A percentile compares a stretch with the other conserved stretches of the same genome.
Evolutionary conservation across 176 grass and related monocot genomes (phyloP).

Genomic region (Neostapfia colusana): DNA sequence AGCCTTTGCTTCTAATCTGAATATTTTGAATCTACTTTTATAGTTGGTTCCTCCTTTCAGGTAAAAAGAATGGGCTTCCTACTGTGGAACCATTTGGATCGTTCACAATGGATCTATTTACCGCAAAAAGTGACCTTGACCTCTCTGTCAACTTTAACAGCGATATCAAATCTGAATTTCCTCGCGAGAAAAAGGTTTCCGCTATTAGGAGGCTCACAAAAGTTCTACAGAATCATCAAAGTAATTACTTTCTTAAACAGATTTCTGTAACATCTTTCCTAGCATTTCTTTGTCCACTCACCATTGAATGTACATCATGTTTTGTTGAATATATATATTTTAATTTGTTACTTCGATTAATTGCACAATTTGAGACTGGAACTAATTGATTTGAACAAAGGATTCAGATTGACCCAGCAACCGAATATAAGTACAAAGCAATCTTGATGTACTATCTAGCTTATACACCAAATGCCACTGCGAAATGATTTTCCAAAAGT

Average conservation of each 20-base stretch:
- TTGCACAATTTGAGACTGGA: not conserved
- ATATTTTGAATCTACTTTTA: conserved; percentile 6
- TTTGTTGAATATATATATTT: not conserved
- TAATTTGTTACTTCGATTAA: not conserved
- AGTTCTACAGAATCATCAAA: conserved; percentile 58
- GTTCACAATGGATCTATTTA: conserved; percentile 96
- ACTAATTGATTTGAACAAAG: conserved; percentile 25
- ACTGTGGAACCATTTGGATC: conserved; percentile 85
- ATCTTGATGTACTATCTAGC: conserved; percentile 13
- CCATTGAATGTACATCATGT: not conserved
- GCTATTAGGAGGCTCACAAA: conserved; percentile 63
- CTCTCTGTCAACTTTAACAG: conserved; percentile 82
- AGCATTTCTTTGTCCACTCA: conserved; percentile 28
- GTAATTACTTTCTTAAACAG: conserved; percentile 49
- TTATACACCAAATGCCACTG: not conserved
- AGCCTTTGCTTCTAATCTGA: conserved; percentile 14
- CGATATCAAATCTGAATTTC: conserved; percentile 35
- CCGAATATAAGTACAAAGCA: conserved; percentile 2
- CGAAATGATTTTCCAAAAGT: not conserved
- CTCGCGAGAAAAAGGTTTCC: conserved; percentile 63
- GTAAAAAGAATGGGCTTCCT: conserved; percentile 55
- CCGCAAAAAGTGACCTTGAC: conserved; percentile 83
- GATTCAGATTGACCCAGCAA: not conserved
- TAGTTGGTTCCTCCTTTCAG: conserved; percentile 46
- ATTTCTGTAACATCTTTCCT: conserved; percentile 23